Base-by-base conservation (phyloP, 345 rosid species). In the Euphorbia pulcherrima region DNA sequence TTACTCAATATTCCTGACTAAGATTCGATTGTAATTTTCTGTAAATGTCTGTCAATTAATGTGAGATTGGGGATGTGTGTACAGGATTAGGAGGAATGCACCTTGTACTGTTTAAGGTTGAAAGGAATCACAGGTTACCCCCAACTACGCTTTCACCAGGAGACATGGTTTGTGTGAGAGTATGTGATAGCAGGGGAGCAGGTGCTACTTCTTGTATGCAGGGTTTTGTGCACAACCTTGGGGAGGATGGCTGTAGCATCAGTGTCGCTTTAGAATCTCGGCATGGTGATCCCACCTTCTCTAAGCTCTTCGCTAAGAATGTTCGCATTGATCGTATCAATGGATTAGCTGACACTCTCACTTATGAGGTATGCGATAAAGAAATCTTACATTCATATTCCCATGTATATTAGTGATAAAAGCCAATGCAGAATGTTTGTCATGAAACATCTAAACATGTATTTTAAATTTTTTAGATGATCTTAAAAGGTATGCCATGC, bases 31-130 rank as follows among this genome's bases (percentile, higher is more conserved):
- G 58, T 10, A 14, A 21, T 74, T 30, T 51, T 52, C 21, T 56
- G 33, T 41, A 48, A 16, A 7, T 20, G 8, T 24, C 48, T 39
- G 20, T 60, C 64, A 44, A 65, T 35, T 70, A 48, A 80, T 65
- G 39, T 56, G 47, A 54, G 59, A 67, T 55, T 67, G 51, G 69
- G 29, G 29, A 53, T 71, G 29, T 77, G 39, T 62, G 57, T 53
- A 66, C 87, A 93, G 98, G 97, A 50, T 78, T 93, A 29, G 98
- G 98, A 68, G 98, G 97, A 79, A 86, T 93, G 98, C 88, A 90
- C 78, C 84, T 90, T 71, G 92, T 93, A 64, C 62, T 84, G 83
- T 93, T 93, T 78, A 87, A 85, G 80, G 89, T 80, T 62, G 97
- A 92, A 76, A 86, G 86, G 61, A 88, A 86, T 76, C 98, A 88